Evolutionary conservation across 257 asterid genomes (phyloP).

Genomic region (Nyctanthes arbortristis): DNA sequence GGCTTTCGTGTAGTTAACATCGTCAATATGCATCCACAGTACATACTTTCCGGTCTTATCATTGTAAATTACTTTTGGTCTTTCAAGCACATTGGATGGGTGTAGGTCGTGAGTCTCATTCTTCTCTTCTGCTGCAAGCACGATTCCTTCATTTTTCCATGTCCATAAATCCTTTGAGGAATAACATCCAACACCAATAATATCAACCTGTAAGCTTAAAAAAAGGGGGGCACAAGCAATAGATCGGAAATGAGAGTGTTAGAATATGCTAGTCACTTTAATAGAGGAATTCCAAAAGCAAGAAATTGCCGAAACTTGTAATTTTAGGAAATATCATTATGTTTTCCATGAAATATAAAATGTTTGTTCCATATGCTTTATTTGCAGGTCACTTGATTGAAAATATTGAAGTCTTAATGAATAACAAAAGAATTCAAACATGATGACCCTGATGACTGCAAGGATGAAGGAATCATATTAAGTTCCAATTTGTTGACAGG

Average conservation of each 20-base stretch:
- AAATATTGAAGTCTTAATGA: background rate
- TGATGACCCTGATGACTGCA: too few species aligned
- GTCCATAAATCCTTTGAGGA: conserved; percentile 94
- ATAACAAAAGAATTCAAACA: background rate
- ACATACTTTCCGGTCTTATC: conserved; percentile 65
- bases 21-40: conserved; percentile 99
- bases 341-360: background rate
- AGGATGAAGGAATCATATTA: too few species aligned
- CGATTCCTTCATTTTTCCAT: conserved; percentile 95
- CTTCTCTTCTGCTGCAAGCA: conserved; percentile 71
- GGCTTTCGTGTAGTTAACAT: conserved; percentile 92
- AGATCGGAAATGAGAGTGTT: background rate
- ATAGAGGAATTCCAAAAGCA: background rate
- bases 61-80: conserved; percentile 94
- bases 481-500: too few species aligned
- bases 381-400: background rate
- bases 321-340: background rate
- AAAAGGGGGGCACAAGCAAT: background rate
- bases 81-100: conserved; percentile 80
- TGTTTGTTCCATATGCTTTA: background rate
- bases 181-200: conserved; percentile 95
- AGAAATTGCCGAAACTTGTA: background rate
- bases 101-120: conserved; percentile 83
- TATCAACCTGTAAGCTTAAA: conserved; percentile 72
- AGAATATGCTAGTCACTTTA: background rate